These are phyloP conservation scores for Miscanthus sacchariflorus DNA, from an alignment of 202 grass and related monocot species.

Conservation along the genomic window DNA sequence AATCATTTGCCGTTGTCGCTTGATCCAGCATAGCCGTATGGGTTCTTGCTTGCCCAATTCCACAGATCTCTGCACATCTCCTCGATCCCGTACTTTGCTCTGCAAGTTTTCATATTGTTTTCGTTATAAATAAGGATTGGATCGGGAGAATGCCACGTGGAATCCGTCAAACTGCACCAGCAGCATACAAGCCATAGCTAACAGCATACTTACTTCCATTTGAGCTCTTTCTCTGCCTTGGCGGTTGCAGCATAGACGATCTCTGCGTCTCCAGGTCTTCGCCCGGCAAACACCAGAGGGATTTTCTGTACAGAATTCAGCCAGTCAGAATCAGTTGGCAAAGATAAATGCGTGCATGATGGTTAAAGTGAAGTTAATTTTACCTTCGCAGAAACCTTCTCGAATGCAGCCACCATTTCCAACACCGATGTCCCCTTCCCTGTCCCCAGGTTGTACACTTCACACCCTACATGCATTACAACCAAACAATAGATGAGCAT, in stretches of 20 bases:
- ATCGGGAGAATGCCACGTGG: neutral
- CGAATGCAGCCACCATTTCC: slow-evolving; percentile 90
- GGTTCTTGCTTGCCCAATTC: slow-evolving; percentile 98
- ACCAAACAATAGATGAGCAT: neutral
- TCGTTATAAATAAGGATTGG: neutral
- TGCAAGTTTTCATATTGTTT: slow-evolving; percentile 37
- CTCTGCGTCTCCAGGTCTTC: slow-evolving; percentile 91
- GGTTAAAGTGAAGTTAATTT: neutral
- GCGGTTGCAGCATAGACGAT: slow-evolving; percentile 77
- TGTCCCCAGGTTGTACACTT: slow-evolving; percentile 96
- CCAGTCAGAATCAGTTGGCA: neutral
- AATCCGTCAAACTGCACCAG: neutral
- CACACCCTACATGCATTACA: slow-evolving; percentile 68
- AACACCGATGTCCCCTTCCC: slow-evolving; percentile 96
- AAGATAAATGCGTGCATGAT: neutral
- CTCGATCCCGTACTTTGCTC: slow-evolving; percentile 80
- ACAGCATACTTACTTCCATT: slow-evolving; percentile 78
- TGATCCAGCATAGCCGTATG: slow-evolving; percentile 69
- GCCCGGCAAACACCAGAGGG: slow-evolving; percentile 77
- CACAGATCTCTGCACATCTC: slow-evolving; percentile 99
- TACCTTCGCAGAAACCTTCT: slow-evolving; percentile 89
- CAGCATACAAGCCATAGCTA: neutral
- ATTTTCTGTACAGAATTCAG: slow-evolving; percentile 72
- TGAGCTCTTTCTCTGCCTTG: slow-evolving; percentile 89
- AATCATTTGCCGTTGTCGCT: slow-evolving; percentile 41